phyloP scores from a whole-genome alignment of 139 green algal genomes.

The Coelastrella sp. region DNA sequence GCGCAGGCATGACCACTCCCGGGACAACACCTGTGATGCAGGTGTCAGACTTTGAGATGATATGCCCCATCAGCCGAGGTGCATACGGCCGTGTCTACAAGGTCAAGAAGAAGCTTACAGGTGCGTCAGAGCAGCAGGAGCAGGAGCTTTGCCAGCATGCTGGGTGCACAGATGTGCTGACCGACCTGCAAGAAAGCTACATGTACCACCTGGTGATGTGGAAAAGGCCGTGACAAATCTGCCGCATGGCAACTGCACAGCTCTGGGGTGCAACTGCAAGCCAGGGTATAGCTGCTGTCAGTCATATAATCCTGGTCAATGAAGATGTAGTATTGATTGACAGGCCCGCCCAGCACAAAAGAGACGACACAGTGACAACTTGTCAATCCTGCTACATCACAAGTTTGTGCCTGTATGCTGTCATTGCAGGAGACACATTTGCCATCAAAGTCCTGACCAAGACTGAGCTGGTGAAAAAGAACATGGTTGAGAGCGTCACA shows the following conservation, averaged over 20 bases:
- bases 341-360: too few species aligned
- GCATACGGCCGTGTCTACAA: constrained; percentile 97
- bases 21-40: constrained; percentile 60
- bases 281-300: too few species aligned
- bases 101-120: constrained; percentile 85
- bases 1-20: constrained; percentile 48
- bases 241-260: too few species aligned
- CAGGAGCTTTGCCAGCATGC: neutral
- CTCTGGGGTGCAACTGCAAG: too few species aligned
- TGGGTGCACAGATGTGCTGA: too few species aligned
- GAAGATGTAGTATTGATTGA: too few species aligned
- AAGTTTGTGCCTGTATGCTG: neutral
- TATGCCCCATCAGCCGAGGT: constrained; percentile 95
- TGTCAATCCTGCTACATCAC: neutral
- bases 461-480: constrained; percentile 94
- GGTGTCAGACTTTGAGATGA: constrained; percentile 95
- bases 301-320: too few species aligned
- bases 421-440: constrained; percentile 56
- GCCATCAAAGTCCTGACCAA: constrained; percentile 92
- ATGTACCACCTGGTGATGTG: too few species aligned
- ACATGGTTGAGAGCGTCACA: constrained; percentile 91
- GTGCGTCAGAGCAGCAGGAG: constrained; percentile 51
- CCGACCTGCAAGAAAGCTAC: too few species aligned
- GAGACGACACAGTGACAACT: too few species aligned
- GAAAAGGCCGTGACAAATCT: too few species aligned